phyloP scores from a whole-genome alignment of 2,329 filamentous ascomycete species.

The Aureobasidium vineae region DNA sequence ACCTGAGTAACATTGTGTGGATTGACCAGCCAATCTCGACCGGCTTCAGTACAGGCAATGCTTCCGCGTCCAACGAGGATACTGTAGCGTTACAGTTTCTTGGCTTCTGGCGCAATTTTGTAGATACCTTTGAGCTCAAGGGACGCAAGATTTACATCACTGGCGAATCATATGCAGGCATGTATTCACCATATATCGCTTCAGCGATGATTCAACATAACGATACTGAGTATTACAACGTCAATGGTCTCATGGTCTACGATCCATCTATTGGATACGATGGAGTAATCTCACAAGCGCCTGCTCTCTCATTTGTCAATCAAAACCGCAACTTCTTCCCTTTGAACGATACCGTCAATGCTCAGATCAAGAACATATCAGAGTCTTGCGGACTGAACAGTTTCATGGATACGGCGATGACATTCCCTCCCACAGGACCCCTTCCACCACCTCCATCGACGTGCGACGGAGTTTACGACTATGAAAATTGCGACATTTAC shows the following conservation, averaged over 20 bases:
- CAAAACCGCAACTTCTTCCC: constrained; percentile 26
- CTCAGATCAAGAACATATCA: constrained; percentile 37
- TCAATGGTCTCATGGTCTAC: constrained; percentile 37
- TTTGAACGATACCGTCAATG: constrained; percentile 28
- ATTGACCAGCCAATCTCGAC: constrained; percentile 43
- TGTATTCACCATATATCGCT: constrained; percentile 58
- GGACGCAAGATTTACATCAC: constrained; percentile 51
- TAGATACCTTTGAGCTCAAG: constrained; percentile 50
- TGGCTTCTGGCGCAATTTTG: constrained; percentile 52
- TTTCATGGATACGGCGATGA: constrained; percentile 44
- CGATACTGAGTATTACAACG: constrained; percentile 37
- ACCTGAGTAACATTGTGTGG: constrained; percentile 74
- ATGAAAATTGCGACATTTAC: constrained; percentile 38
- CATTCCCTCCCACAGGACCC: constrained; percentile 41
- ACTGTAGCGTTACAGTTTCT: constrained; percentile 45
- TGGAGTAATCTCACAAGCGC: constrained; percentile 21
- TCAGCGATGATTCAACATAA: constrained; percentile 53
- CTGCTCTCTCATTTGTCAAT: constrained; percentile 20
- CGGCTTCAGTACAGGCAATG: constrained; percentile 33
- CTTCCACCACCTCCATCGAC: constrained; percentile 36
- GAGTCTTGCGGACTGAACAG: constrained; percentile 49
- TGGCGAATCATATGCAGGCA: constrained; percentile 65
- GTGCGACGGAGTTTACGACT: constrained; percentile 11
- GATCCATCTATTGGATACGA: constrained; percentile 46
- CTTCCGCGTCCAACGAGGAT: constrained; percentile 42